A percentile compares a stretch with the other conserved stretches of the same genome.
phyloP scores from a whole-genome alignment of 768 basidiomycete species.

The Pisolithus microcarpus region DNA sequence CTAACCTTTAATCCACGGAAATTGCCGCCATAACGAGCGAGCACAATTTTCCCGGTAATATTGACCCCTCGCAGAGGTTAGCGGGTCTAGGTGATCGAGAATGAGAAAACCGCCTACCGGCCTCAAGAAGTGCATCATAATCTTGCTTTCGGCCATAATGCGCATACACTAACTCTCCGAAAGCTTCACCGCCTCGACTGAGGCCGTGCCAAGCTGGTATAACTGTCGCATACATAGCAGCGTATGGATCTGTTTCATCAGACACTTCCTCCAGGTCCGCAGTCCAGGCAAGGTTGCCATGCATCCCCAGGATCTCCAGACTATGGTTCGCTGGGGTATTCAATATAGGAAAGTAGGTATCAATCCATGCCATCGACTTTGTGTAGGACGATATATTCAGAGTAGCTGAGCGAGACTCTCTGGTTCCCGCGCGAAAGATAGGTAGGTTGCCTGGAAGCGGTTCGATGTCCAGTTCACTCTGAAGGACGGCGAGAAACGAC shows the following conservation, averaged over 20 bases:
- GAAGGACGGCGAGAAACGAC: conserved; percentile 46
- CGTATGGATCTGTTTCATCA: conserved; percentile 59
- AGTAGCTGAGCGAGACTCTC: conserved; percentile 46
- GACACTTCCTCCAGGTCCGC: conserved; percentile 62
- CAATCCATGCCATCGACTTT: conserved; percentile 52
- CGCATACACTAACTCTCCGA: conserved; percentile 50
- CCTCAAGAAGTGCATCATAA: conserved; percentile 49
- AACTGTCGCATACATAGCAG: conserved; percentile 46
- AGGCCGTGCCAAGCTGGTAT: conserved; percentile 67
- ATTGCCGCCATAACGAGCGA: conserved; percentile 51
- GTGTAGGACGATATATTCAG: conserved; percentile 35
- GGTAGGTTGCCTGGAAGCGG: conserved; percentile 28
- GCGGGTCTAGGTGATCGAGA: neutral
- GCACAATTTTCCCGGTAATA: conserved; percentile 49
- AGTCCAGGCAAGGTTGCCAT: conserved; percentile 44
- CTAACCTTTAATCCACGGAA: conserved; percentile 65
- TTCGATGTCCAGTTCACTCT: conserved; percentile 40
- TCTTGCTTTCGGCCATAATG: conserved; percentile 57
- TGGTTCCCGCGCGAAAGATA: conserved; percentile 52
- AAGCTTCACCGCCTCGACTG: conserved; percentile 58
- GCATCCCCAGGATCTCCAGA: conserved; percentile 47
- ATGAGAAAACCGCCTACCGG: conserved; percentile 30
- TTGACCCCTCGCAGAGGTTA: conserved; percentile 41
- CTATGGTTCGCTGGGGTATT: conserved; percentile 56
- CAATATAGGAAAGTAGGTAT: conserved; percentile 67